Evolutionary conservation across 2,329 filamentous ascomycete species (phyloP), one percentile per base, ranked within the genome.

Genomic region (Fusarium dlaminii): DNA sequence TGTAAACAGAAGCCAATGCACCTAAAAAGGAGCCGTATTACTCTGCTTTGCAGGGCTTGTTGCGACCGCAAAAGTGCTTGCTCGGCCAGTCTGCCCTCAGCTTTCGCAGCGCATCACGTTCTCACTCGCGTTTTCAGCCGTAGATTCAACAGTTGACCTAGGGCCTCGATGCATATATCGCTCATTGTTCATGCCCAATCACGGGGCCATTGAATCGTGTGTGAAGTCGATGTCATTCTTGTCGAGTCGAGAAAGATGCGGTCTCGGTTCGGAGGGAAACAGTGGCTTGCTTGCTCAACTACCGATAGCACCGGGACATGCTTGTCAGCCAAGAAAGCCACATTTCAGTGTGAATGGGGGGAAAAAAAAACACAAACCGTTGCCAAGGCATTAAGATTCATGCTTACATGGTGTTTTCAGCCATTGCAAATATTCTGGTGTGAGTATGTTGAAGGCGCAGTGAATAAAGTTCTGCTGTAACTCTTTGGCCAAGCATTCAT

Each of bases 241-340:
- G 5, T 55, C 55, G n/a, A 48, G 30, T n/a, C 22, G 27, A 37
- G 54, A 40, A 42, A 43, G n/a, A 11, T 18, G 46, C 27, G 17
- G 42, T 15, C 22, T 61, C 17, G 34, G 18, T 48, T 55, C 51
- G 62, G 48, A 29, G 36, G 42, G 18, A 10, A 40, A 55, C 39
- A 63, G 39, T 32, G 32, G 24, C 55, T 42, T 48, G 36, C 40
- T 55, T 55, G 29, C 34, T 40, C 56, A 73, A 65, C 60, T 72
- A 59, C 63, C 45, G 43, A 24, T 51, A 67, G 51, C 22, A 67
- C 54, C 57, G 46, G 68, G 46, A 63, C 24, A 62, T 49, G 37
- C 13, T 11, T 56, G 34, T 64, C 30, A 58, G 51, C 48, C 49
- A 56, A 64, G 65, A 29, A 27, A 65, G 51, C 58, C 51, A 65